These are phyloP conservation scores for Amesomyces nigricolor DNA, from an alignment of 2,329 filamentous ascomycete genomes.

Conservation along the genomic window DNA sequence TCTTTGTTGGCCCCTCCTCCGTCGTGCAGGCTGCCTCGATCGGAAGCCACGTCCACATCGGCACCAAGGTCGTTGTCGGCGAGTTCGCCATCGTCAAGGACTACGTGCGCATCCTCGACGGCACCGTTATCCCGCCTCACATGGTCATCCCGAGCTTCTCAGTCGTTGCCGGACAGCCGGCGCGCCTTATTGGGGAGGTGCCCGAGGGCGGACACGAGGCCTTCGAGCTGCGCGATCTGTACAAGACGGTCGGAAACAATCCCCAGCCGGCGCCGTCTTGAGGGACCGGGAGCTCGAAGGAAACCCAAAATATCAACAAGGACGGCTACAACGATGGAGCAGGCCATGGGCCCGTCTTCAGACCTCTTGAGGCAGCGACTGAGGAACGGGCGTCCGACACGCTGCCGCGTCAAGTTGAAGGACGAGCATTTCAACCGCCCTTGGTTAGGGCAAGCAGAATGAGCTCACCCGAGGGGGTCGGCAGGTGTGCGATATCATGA, in stretches of 20 bases:
- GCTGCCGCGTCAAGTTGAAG: too few species aligned
- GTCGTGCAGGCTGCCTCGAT: conserved; percentile 80
- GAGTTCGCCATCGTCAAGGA: conserved; percentile 92
- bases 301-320: too few species aligned
- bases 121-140: conserved; percentile 73
- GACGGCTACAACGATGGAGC: too few species aligned
- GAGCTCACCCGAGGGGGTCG: too few species aligned
- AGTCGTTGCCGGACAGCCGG: conserved; percentile 80
- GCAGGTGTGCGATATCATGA: too few species aligned
- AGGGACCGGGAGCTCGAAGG: conserved; percentile 14
- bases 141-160: conserved; percentile 93
- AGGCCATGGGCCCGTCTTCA: too few species aligned
- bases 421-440: too few species aligned
- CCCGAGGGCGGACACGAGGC: conserved; percentile 63
- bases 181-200: conserved; percentile 74
- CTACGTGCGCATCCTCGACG: conserved; percentile 81
- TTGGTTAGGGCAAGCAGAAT: too few species aligned
- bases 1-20: conserved; percentile 72
- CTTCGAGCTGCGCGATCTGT: conserved; percentile 59
- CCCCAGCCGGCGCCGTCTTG: conserved; percentile 35
- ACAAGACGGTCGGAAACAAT: conserved; percentile 59
- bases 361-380: too few species aligned
- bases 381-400: too few species aligned
- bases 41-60: conserved; percentile 81
- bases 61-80: conserved; percentile 68